A percentile compares a stretch with the other conserved stretches of the same genome.
phyloP scores from a whole-genome alignment of 2,329 filamentous ascomycete species.

The Periconia digitata region DNA sequence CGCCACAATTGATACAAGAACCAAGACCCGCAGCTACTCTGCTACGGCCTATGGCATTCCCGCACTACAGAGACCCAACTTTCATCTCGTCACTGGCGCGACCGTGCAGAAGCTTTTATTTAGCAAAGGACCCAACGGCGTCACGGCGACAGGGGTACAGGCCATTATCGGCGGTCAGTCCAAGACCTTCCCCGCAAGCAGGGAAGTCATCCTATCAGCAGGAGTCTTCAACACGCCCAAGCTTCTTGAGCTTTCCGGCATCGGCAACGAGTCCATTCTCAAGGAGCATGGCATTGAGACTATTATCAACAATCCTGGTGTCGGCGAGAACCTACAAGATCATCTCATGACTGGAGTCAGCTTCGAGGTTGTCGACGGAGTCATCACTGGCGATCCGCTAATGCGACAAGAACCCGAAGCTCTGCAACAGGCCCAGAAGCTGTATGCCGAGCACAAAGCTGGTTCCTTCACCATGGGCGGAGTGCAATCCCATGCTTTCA shows the following conservation, averaged over 20 bases:
- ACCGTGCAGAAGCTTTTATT: conserved; percentile 50
- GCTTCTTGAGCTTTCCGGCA: conserved; percentile 35
- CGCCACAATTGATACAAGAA: conserved; percentile 11
- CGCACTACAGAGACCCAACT: conserved; percentile 8
- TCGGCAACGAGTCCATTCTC: conserved; percentile 19
- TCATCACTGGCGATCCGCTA: conserved; percentile 13
- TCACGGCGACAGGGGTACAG: conserved; percentile 12
- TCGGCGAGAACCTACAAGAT: conserved; percentile 14
- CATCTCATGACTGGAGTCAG: conserved; percentile 9
- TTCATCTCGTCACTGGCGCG: conserved; percentile 62
- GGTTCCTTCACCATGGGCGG: neutral
- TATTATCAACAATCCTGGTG: conserved; percentile 11
- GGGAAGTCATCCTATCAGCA: conserved; percentile 21
- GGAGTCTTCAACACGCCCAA: conserved; percentile 33
- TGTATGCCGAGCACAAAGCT: conserved; percentile 20
- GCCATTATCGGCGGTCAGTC: conserved; percentile 37
- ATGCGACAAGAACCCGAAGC: conserved; percentile 8
- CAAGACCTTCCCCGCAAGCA: conserved; percentile 9
- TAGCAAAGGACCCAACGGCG: conserved; percentile 4
- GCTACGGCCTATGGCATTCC: conserved; percentile 17
- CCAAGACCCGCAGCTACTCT: conserved; percentile 11
- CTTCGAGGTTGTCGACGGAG: conserved; percentile 4
- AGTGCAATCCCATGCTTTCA: too few relatives aligned
- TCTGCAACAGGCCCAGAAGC: conserved; percentile 11
- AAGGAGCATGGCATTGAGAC: conserved; percentile 5